phyloP scores from a whole-genome alignment of 495 filamentous ascomycete species.

The Podospora sp. region DNA sequence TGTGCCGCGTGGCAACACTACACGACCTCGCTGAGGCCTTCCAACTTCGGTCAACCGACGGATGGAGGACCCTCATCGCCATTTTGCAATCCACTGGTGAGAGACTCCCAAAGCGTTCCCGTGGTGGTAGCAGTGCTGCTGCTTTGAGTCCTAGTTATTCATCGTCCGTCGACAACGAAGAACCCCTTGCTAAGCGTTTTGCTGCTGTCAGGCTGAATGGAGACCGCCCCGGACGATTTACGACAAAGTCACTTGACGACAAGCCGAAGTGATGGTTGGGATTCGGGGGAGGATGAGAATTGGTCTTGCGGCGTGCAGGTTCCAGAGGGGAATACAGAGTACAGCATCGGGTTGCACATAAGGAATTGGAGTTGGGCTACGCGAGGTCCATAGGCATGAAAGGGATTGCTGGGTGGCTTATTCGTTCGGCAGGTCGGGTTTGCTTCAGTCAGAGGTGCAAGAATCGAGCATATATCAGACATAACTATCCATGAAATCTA shows the following conservation, averaged over 20 bases:
- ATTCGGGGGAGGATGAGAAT: not conserved
- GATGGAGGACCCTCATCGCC: conserved; percentile 90
- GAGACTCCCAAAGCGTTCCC: conserved; percentile 81
- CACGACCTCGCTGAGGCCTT: conserved; percentile 77
- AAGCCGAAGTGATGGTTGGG: not conserved
- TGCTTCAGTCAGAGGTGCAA: not conserved
- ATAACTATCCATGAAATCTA: not conserved
- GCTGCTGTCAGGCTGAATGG: conserved; percentile 92
- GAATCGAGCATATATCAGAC: not conserved
- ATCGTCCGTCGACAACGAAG: conserved; percentile 41
- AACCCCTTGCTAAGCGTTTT: conserved; percentile 97
- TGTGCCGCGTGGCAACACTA: conserved; percentile 78
- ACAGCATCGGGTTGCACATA: not conserved
- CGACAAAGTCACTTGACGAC: not conserved
- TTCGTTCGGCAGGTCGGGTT: not conserved
- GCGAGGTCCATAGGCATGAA: not conserved
- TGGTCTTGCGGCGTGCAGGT: not conserved
- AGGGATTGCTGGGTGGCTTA: not conserved
- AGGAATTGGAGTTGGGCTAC: not conserved
- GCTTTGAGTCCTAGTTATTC: conserved; percentile 10
- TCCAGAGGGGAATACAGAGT: not conserved
- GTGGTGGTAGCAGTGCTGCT: conserved; percentile 33
- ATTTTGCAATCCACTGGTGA: conserved; percentile 97
- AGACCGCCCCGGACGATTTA: conserved; percentile 19
- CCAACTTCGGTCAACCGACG: conserved; percentile 77